These are phyloP conservation scores for Cutaneotrichosporon sp. DNA, from an alignment of 1,284 basidiomycete species.

Conservation along the genomic window DNA sequence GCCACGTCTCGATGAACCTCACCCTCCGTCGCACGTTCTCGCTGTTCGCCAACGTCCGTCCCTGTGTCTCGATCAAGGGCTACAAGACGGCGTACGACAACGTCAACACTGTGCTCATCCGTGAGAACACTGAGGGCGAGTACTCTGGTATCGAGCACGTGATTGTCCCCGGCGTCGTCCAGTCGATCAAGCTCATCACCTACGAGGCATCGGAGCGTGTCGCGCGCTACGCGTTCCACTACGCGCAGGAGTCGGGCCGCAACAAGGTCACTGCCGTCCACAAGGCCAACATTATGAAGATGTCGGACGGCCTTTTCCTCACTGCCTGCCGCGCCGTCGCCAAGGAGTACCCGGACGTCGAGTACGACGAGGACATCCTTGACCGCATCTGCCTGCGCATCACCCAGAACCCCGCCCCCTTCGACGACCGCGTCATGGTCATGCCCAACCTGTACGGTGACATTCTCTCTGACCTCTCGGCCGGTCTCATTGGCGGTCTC, in stretches of 20 bases:
- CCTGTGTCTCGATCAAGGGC: constrained; percentile 91
- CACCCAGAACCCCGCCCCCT: constrained; percentile 74
- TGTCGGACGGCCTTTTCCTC: constrained; percentile 99
- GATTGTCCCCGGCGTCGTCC: constrained; percentile 94
- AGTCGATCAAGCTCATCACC: constrained; percentile 99
- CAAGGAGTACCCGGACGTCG: constrained; percentile 89
- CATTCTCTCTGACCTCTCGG: constrained; percentile 98
- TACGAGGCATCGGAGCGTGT: constrained; percentile 99
- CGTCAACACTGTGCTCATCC: constrained; percentile 96
- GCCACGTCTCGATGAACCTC: constrained; percentile 96
- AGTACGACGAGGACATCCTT: constrained; percentile 94
- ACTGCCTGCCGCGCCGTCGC: constrained; percentile 94
- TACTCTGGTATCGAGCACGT: constrained; percentile 99
- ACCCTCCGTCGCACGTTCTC: constrained; percentile 96
- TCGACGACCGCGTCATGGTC: constrained; percentile 97
- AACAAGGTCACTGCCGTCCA: constrained; percentile 97
- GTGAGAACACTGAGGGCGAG: constrained; percentile 99
- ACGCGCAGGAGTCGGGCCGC: constrained; percentile 80
- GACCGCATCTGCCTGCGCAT: constrained; percentile 90
- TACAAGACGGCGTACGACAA: constrained; percentile 98
- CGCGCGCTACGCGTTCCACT: constrained; percentile 97
- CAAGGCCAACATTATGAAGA: constrained; percentile 99
- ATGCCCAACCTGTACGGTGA: constrained; percentile 94
- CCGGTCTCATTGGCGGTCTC: constrained; percentile 95
- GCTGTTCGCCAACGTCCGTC: constrained; percentile 96